These are phyloP conservation scores for Suhomyces chickasaworum DNA, from an alignment of 1,139 yeast genomes.

Conservation along the genomic window DNA sequence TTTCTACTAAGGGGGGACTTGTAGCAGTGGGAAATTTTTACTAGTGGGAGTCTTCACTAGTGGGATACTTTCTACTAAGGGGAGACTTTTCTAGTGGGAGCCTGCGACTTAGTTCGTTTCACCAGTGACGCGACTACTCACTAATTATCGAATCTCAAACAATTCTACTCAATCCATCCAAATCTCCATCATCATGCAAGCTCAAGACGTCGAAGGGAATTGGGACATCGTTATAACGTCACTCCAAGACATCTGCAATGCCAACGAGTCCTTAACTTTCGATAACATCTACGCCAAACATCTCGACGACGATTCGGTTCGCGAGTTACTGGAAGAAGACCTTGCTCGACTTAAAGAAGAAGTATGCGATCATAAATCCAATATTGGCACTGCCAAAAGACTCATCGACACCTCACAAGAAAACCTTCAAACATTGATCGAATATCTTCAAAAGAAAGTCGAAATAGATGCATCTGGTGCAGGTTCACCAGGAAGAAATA, in stretches of 20 bases:
- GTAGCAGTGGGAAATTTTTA: too few relatives aligned
- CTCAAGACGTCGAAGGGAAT: slow-evolving; percentile 37
- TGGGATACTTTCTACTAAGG: too few relatives aligned
- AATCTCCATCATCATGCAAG: slow-evolving; percentile 1
- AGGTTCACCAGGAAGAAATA: slow-evolving; percentile 4
- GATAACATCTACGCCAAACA: slow-evolving; percentile 45
- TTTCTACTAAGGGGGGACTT: too few relatives aligned
- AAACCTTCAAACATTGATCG: slow-evolving; percentile 38
- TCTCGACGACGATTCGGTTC: slow-evolving; percentile 22
- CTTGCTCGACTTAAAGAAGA: slow-evolving; percentile 42
- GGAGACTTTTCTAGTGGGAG: too few relatives aligned
- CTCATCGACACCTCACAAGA: slow-evolving; percentile 45
- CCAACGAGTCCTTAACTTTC: slow-evolving; percentile 56
- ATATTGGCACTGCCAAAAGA: slow-evolving; percentile 57
- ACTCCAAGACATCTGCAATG: slow-evolving; percentile 65
- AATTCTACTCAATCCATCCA: not conserved
- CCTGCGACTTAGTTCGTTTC: too few relatives aligned
- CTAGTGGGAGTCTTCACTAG: too few relatives aligned
- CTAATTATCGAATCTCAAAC: not conserved
- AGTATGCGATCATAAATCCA: slow-evolving; percentile 54
- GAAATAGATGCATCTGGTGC: slow-evolving; percentile 11
- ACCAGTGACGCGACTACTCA: not conserved
- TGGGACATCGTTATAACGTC: slow-evolving; percentile 72
- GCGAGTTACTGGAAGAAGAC: slow-evolving; percentile 37
- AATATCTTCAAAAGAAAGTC: slow-evolving; percentile 21